Evolutionary conservation across 495 filamentous ascomycete species (phyloP), one percentile per base, ranked within the genome.

Genomic region (Penicillium cinerascens): DNA sequence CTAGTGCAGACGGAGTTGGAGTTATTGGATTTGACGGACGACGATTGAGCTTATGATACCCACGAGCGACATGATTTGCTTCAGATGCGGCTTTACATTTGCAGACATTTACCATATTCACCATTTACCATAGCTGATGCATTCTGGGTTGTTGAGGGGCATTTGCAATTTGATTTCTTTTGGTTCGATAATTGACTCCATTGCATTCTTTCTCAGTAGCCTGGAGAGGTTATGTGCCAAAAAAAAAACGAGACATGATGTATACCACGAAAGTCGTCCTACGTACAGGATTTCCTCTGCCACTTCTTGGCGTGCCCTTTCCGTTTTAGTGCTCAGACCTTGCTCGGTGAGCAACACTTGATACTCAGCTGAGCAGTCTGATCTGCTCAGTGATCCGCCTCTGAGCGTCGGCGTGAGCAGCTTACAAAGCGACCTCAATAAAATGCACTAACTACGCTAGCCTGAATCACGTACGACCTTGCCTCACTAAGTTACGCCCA

Each of bases 1-100:
- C 67, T 96, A 53, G 81, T 98, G 2, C 77, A 79, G 70, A 88
- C 79, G 3, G 93, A 98, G 71, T 64, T 97, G 57, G 87, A 92
- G 48, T 78, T 86, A 49, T 65, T 97, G 63, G 76, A 81, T 27
- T 69, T 96, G 65, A 76, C 95, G 59, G 91, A 93, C 67, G 79
- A 85, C 42, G 84, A 85, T 58, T 74, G 27, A 62, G 72, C 13
- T 20, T 58, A 39, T 64, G 54, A 61, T 64, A 64, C 63, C 60
- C 60, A 52, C 51, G 54, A 58, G 51, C 36, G 27, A 44, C 42
- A 47, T 40, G 44, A 51, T 50, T 52, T 54, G 47, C 18, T 62
- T 52, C 49, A 38, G 20, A 56, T 46, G 26, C 18, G 20, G 48
- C 22, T 55, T 29, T 41, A 51, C 29, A 52, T 49, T 46, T 58